Base-by-base conservation (phyloP, 305 asterid species). In the Caryopteris hybrid region DNA sequence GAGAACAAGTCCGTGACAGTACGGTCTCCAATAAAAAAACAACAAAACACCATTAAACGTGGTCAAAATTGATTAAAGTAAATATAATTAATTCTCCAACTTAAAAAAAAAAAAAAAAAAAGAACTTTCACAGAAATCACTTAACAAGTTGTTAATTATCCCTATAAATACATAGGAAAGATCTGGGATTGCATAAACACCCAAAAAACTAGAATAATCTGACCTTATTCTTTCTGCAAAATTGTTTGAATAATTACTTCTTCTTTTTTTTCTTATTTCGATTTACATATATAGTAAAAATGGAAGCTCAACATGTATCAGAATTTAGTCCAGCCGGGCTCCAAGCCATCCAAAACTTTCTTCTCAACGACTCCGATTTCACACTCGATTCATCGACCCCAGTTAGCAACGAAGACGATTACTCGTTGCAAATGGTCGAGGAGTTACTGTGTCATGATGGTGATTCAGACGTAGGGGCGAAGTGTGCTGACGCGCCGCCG, bases 361-460 rank as follows among this genome's bases (percentile, higher is more conserved):
- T 68, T 12, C 70, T 74, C 45, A 17, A 25, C 52, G 79, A 74
- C 41, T 57, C 14, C 34, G 79, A 62, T 33, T 74, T 67, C 38
- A 43, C 74, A 0, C 20, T 43, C 5, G 18, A 2, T 13, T 9
- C 38, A 10, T 22, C 64, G n/a, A 4, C 34, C 4, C 47, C 66
- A 5, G 52, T 29, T 8, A 54, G 13, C 43, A 27, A 5, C 3
- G 64, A 1, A 42, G 58, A 12, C 14, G 62, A 36, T 23, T 25
- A n/a, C n/a, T 52, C 74, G 29, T 61, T 66, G 23, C 23, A 52
- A 11, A 41, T 52, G 78, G n/a, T 66, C 8, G 69, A 51, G 53
- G 64, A 66, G 48, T 16, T 51, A 2, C 2, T 34, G 36, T 10
- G 66, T 5, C 50, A 62, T 7, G 22, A 45, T 3, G 42, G 29